These are phyloP conservation scores for Candida silvatica DNA, from an alignment of 805 yeast species.

Conservation along the genomic window DNA sequence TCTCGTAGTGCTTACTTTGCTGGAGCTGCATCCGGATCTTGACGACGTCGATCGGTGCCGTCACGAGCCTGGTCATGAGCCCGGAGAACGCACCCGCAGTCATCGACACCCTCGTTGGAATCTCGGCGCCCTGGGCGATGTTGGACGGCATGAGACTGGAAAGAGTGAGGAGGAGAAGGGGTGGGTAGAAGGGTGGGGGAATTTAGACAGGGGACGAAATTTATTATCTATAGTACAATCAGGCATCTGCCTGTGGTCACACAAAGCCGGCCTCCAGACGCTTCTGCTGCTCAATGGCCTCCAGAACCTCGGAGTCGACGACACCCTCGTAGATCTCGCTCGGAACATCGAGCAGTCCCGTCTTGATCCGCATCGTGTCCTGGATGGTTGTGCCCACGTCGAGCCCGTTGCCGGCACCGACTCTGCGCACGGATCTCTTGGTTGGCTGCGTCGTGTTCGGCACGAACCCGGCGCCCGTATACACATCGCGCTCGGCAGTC, in stretches of 20 bases:
- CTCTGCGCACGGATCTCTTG: constrained; percentile 22
- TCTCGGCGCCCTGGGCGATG: constrained; percentile 35
- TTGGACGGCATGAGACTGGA: constrained; percentile 2
- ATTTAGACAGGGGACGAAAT: too few species aligned
- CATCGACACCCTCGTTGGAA: constrained; percentile 43
- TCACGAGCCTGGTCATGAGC: constrained; percentile 36
- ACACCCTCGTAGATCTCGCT: constrained; percentile 47
- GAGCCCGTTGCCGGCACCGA: constrained; percentile 21
- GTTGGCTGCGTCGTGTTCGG: constrained; percentile 75
- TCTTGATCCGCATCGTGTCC: constrained; percentile 32
- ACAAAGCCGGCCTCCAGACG: constrained; percentile 30
- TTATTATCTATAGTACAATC: neutral
- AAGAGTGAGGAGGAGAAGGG: neutral
- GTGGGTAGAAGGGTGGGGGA: too few species aligned
- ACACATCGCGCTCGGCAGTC: constrained; percentile 51
- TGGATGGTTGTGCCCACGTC: constrained; percentile 38
- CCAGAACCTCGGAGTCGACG: constrained; percentile 46
- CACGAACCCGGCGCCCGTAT: constrained; percentile 72
- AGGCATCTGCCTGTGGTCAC: too few species aligned
- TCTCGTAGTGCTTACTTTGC: constrained; percentile 14
- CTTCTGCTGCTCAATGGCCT: constrained; percentile 59
- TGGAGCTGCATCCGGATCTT: constrained; percentile 71
- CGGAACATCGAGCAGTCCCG: constrained; percentile 61
- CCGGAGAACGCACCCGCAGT: constrained; percentile 73
- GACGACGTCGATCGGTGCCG: constrained; percentile 72